Percentiles rank a stretch among this genome's conserved stretches.
These are phyloP conservation scores for Ammopiptanthus mongolicus DNA, from an alignment of 306 rosid species.

Conservation along the genomic window DNA sequence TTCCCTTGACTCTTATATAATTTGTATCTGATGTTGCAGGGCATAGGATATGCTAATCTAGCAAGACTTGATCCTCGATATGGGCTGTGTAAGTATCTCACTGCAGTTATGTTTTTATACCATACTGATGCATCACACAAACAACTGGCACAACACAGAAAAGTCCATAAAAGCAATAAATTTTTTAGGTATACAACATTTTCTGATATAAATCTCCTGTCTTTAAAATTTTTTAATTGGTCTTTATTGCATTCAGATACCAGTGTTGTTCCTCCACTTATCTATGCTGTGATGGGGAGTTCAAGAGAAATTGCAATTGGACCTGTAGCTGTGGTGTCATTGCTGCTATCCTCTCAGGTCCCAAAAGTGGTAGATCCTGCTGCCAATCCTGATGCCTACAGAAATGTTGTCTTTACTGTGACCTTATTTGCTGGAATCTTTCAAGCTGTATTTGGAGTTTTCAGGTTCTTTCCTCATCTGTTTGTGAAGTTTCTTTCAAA, in stretches of 20 bases:
- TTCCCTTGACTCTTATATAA: not conserved
- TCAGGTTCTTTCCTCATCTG: slow-evolving; percentile 41
- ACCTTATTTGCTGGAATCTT: slow-evolving; percentile 88
- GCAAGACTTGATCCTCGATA: slow-evolving; percentile 87
- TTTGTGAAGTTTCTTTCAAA: slow-evolving; percentile 33
- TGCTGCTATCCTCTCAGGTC: slow-evolving; percentile 59
- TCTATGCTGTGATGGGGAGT: slow-evolving; percentile 90
- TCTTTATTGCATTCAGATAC: slow-evolving; percentile 49
- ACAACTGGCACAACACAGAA: not conserved
- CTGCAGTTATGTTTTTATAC: not conserved
- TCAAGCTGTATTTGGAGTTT: slow-evolving; percentile 71
- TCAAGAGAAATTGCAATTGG: slow-evolving; percentile 94
- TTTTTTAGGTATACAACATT: no score
- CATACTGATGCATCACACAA: not conserved
- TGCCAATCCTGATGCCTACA: slow-evolving; percentile 56
- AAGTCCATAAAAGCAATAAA: no score
- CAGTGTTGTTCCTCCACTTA: slow-evolving; percentile 82
- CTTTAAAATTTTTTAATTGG: not conserved
- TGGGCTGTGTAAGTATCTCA: slow-evolving; percentile 68
- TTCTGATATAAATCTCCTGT: not conserved
- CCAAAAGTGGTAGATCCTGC: slow-evolving; percentile 63
- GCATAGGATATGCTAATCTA: slow-evolving; percentile 87
- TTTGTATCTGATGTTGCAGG: slow-evolving; percentile 40
- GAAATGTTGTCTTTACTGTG: slow-evolving; percentile 58
- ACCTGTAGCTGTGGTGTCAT: slow-evolving; percentile 91